These are phyloP conservation scores for Xylaria sp. DNA, from an alignment of 2,329 filamentous ascomycete species.

Conservation along the genomic window DNA sequence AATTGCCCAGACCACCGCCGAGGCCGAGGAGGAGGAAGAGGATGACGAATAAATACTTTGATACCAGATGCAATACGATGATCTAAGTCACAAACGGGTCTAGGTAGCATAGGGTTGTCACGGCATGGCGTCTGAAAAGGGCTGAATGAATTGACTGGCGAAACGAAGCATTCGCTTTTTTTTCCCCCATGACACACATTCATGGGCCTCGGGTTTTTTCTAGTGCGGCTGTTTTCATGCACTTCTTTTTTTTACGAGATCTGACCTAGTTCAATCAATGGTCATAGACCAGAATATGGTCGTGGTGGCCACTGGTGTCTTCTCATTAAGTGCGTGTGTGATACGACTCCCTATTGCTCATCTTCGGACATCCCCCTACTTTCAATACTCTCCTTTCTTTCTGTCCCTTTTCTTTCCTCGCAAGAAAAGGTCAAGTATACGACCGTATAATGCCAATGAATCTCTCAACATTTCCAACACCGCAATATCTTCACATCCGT, in stretches of 20 bases:
- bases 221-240: no score
- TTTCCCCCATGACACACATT: conserved; percentile 14
- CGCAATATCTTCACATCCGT: not conserved
- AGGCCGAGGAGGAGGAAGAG: conserved; percentile 70
- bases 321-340: not conserved
- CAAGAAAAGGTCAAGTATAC: not conserved
- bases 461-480: not conserved
- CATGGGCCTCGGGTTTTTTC: not conserved
- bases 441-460: not conserved
- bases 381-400: no score
- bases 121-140: conserved; percentile 39
- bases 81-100: conserved; percentile 26
- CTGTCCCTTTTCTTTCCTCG: not conserved
- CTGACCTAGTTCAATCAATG: not conserved
- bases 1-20: conserved; percentile 79
- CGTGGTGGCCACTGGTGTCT: not conserved
- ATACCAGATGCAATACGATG: conserved; percentile 26
- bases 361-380: not conserved
- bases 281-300: not conserved
- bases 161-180: conserved; percentile 22
- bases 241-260: not conserved
- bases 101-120: conserved; percentile 36
- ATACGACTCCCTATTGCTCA: not conserved
- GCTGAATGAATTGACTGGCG: conserved; percentile 30
- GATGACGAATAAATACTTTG: conserved; percentile 66